Percentiles rank a stretch among this genome's conserved stretches.
Conservation (phyloP, 129 eudicot genomes). For the Flaveria bidentis region DNA sequence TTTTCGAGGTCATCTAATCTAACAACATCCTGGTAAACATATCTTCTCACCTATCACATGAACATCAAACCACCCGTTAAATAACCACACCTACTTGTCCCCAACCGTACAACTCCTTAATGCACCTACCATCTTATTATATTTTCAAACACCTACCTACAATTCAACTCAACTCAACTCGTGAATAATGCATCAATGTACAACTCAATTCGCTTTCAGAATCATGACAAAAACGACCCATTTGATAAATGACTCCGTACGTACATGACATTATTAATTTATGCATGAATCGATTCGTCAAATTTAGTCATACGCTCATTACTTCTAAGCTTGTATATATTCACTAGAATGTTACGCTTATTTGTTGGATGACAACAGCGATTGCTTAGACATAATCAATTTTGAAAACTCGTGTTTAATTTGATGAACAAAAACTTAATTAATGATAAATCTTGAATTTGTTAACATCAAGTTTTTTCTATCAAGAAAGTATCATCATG, state of each 20-base stretch:
- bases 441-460: not conserved
- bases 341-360: not conserved
- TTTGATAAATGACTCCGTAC: not conserved
- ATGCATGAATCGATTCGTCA: not conserved
- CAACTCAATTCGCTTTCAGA: not conserved
- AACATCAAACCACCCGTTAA: conserved; percentile 26
- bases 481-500: not conserved
- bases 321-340: not conserved
- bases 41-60: conserved; percentile 78
- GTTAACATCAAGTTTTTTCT: not conserved
- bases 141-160: not conserved
- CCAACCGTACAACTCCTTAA: conserved; percentile 22
- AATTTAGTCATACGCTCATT: not conserved
- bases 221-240: not conserved
- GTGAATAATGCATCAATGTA: not conserved
- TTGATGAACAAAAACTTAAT: not conserved
- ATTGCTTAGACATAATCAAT: not conserved
- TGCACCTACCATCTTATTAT: conserved; percentile 23
- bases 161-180: not conserved
- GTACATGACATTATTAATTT: not conserved
- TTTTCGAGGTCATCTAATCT: conserved; percentile 83
- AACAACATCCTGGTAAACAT: conserved; percentile 85
- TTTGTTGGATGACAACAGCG: not conserved
- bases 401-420: not conserved
- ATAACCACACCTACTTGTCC: conserved; percentile 29